phyloP scores from a whole-genome alignment of 495 filamentous ascomycete genomes.

The Podospora appendiculata region DNA sequence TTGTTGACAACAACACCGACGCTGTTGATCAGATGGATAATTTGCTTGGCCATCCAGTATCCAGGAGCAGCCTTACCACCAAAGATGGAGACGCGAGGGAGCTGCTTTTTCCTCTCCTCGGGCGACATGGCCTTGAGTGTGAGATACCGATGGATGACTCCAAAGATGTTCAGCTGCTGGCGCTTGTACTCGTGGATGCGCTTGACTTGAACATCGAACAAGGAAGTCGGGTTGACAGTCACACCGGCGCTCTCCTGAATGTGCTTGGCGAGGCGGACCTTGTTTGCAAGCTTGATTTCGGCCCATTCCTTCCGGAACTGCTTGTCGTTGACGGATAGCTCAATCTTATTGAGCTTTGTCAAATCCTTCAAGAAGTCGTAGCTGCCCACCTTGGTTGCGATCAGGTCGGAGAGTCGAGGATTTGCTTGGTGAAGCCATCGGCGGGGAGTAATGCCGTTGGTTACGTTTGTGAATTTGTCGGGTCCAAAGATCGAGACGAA shows the following conservation, averaged over 20 bases:
- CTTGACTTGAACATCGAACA: constrained; percentile 98
- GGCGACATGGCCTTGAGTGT: constrained; percentile 76
- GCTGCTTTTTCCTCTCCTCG: constrained; percentile 79
- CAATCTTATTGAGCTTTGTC: constrained; percentile 74
- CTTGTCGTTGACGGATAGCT: constrained; percentile 72
- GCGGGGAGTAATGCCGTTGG: constrained; percentile 92
- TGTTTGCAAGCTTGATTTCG: constrained; percentile 68
- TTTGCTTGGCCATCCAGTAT: constrained; percentile 99
- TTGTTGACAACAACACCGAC: constrained; percentile 89
- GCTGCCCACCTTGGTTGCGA: constrained; percentile 79
- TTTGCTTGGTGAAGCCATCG: constrained; percentile 98
- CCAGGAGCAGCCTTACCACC: constrained; percentile 96
- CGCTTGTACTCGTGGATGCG: constrained; percentile 99
- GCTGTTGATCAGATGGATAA: constrained; percentile 92
- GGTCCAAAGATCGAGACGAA: constrained; percentile 90
- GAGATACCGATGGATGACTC: constrained; percentile 91
- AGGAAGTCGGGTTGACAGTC: constrained; percentile 73
- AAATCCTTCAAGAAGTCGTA: constrained; percentile 82
- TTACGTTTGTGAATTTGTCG: constrained; percentile 98
- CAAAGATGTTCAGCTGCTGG: constrained; percentile 98
- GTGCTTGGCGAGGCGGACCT: constrained; percentile 75
- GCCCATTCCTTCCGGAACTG: constrained; percentile 87
- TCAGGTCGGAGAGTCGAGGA: constrained; percentile 82
- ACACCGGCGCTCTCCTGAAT: constrained; percentile 76
- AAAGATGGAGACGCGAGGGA: constrained; percentile 92